Evolutionary conservation across 495 filamentous ascomycete species (phyloP).

Genomic region (Tuber melanosporum): DNA sequence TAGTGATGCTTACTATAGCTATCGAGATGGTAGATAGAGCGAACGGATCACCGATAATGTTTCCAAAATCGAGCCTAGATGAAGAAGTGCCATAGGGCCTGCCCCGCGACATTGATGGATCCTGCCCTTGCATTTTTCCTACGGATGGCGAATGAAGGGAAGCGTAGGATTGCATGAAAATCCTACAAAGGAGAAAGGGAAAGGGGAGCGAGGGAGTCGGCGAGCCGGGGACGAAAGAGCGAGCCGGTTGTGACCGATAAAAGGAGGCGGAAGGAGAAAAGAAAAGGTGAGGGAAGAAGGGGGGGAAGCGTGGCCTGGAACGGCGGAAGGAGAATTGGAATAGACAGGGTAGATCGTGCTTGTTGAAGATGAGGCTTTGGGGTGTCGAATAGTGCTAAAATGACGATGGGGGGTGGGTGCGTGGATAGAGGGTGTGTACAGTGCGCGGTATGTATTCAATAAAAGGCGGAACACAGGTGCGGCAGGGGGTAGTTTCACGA

Average conservation of each 20-base stretch:
- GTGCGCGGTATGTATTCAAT: conserved; percentile 35
- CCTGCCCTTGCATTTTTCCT: conserved; percentile 68
- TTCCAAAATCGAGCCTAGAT: conserved; percentile 63
- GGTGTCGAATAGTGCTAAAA: conserved; percentile 27
- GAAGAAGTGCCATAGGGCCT: conserved; percentile 50
- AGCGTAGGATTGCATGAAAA: conserved; percentile 63
- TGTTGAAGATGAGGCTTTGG: conserved; percentile 29
- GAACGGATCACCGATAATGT: conserved; percentile 93
- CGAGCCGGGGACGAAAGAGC: conserved; percentile 37
- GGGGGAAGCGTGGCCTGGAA: conserved; percentile 38
- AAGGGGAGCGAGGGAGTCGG: conserved; percentile 29
- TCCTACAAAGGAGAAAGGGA: conserved; percentile 44
- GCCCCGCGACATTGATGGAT: conserved; percentile 45
- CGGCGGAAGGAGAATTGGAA: conserved; percentile 39
- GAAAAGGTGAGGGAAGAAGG: conserved; percentile 24
- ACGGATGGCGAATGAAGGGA: conserved; percentile 67
- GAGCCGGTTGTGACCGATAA: conserved; percentile 27
- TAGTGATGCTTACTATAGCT: conserved; percentile 60
- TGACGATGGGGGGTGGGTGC: conserved; percentile 25
- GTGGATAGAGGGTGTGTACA: conserved; percentile 9
- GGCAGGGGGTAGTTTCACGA: conserved; percentile 37
- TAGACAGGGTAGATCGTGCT: conserved; percentile 29
- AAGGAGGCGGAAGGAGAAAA: conserved; percentile 14
- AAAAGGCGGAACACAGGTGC: conserved; percentile 33
- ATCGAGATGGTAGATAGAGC: conserved; percentile 91